Conservation (phyloP, 2,329 filamentous ascomycete genomes). For the Diaporthe nobilis region DNA sequence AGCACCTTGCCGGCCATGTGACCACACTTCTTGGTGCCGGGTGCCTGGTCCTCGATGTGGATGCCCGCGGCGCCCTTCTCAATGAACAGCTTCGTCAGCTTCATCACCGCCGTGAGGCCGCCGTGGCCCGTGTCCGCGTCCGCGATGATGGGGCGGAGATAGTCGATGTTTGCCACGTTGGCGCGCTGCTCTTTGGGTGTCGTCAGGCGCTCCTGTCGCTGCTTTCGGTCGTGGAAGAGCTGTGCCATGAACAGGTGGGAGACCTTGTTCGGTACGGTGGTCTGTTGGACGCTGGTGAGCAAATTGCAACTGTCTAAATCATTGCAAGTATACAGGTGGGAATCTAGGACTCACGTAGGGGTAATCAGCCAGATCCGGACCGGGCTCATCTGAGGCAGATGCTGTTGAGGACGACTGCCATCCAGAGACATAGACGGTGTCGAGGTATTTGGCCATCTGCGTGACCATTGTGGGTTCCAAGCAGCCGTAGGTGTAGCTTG, state of each 20-base stretch:
- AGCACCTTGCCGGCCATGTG: slow-evolving; percentile 99
- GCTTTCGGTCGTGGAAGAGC: slow-evolving; percentile 99
- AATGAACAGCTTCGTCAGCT: slow-evolving; percentile 97
- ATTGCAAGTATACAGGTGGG: background rate
- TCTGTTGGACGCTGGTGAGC: slow-evolving; percentile 68
- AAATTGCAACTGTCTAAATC: slow-evolving; percentile 56
- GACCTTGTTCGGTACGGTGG: slow-evolving; percentile 98
- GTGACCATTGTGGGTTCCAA: slow-evolving; percentile 98
- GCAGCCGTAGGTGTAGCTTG: slow-evolving; percentile 96
- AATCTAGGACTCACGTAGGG: slow-evolving; percentile 77
- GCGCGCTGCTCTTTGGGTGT: slow-evolving; percentile 80
- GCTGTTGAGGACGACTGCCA: slow-evolving; percentile 99
- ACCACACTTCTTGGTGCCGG: slow-evolving; percentile 99
- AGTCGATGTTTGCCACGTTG: slow-evolving; percentile 87
- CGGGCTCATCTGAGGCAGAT: slow-evolving; percentile 94
- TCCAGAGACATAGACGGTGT: slow-evolving; percentile 98
- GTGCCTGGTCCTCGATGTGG: slow-evolving; percentile 98
- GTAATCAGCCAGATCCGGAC: slow-evolving; percentile 98
- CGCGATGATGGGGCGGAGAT: slow-evolving; percentile 94
- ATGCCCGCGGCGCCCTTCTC: slow-evolving; percentile 98
- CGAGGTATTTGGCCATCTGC: slow-evolving; percentile 99
- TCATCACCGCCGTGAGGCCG: slow-evolving; percentile 98
- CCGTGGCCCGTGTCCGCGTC: slow-evolving; percentile 98
- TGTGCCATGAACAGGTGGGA: slow-evolving; percentile 98
- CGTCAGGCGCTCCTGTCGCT: slow-evolving; percentile 92